Percentiles rank a stretch among this genome's conserved stretches.
These are phyloP conservation scores for Daldinia sp. DNA, from an alignment of 2,329 filamentous ascomycete genomes.

Conservation along the genomic window DNA sequence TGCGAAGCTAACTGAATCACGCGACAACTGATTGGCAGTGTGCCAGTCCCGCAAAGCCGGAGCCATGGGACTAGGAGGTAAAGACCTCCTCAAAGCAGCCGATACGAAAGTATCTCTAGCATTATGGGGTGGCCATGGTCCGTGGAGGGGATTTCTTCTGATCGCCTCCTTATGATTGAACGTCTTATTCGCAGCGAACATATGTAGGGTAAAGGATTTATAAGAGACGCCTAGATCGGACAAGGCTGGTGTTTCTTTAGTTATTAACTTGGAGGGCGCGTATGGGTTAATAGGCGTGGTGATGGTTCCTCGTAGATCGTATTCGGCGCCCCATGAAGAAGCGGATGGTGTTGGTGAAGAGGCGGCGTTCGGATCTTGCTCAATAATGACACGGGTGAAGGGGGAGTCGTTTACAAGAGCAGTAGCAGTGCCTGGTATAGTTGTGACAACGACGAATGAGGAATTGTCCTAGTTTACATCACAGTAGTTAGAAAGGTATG, in stretches of 20 bases:
- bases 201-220: conserved; percentile 48
- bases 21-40: conserved; percentile 48
- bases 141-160: conserved; percentile 47
- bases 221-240: conserved; percentile 42
- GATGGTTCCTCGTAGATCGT: conserved; percentile 44
- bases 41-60: conserved; percentile 52
- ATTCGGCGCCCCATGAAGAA: conserved; percentile 46
- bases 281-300: conserved; percentile 46
- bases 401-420: conserved; percentile 61
- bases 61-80: conserved; percentile 48
- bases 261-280: conserved; percentile 20
- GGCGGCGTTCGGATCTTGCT: conserved; percentile 30
- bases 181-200: conserved; percentile 48
- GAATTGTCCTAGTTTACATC: conserved; percentile 56
- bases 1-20: conserved; percentile 41
- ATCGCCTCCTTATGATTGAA: conserved; percentile 48
- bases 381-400: conserved; percentile 59
- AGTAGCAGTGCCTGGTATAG: conserved; percentile 55
- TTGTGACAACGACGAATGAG: conserved; percentile 64
- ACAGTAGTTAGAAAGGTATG: conserved; percentile 10
- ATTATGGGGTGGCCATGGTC: conserved; percentile 47
- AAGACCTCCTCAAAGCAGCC: conserved; percentile 43
- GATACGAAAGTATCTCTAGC: conserved; percentile 47
- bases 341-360: neutral
- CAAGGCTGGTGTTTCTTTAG: conserved; percentile 40